These are phyloP conservation scores for Pichia sp. DNA, from an alignment of 1,139 yeast genomes.

Conservation along the genomic window DNA sequence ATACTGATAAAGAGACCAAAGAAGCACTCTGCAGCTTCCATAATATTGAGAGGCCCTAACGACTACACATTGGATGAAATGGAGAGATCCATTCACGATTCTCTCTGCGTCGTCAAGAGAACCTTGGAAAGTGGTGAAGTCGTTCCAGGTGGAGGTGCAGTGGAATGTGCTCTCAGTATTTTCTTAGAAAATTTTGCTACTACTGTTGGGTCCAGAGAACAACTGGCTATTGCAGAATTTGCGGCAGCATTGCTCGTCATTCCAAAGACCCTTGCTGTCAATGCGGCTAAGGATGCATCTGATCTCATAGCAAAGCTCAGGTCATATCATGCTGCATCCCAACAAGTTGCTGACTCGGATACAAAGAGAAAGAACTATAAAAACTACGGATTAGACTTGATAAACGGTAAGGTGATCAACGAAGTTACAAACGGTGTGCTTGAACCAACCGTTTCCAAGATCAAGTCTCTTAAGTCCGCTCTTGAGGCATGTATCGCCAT, in stretches of 20 bases:
- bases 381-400: constrained; percentile 87
- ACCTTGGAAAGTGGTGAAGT: constrained; percentile 91
- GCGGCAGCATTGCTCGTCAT: constrained; percentile 84
- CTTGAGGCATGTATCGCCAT: constrained; percentile 98
- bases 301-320: constrained; percentile 93
- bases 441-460: constrained; percentile 91
- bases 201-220: constrained; percentile 96
- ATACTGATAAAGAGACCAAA: constrained; percentile 90
- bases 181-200: constrained; percentile 97
- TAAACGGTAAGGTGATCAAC: constrained; percentile 87
- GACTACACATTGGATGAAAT: constrained; percentile 96
- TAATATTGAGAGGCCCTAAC: constrained; percentile 92
- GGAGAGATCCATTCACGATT: constrained; percentile 89
- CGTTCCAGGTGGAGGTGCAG: constrained; percentile 99
- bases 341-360: constrained; percentile 76
- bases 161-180: constrained; percentile 91
- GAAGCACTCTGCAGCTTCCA: constrained; percentile 87
- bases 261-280: constrained; percentile 95
- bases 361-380: constrained; percentile 76
- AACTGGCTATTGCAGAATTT: constrained; percentile 96
- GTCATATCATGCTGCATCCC: constrained; percentile 95
- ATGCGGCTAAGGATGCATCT: constrained; percentile 96
- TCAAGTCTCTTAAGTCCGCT: constrained; percentile 89
- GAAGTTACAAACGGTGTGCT: constrained; percentile 79
- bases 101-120: constrained; percentile 90